Evolutionary conservation across 78 protist genomes (phyloP), one percentile per base, ranked within the genome.

Genomic region (Monosiga brevicollis): DNA sequence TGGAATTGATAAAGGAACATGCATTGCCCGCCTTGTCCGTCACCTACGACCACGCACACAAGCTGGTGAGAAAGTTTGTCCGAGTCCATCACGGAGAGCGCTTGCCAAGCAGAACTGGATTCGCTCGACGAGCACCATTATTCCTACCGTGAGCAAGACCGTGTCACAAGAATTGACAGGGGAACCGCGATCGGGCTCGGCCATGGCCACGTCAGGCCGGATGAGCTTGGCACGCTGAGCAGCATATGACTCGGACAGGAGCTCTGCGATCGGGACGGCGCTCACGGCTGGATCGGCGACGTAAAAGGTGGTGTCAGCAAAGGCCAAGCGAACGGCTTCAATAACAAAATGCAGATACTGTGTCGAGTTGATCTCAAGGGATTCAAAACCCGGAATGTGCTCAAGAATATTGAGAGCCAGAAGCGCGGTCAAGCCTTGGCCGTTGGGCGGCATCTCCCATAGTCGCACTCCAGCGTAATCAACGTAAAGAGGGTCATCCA

Each of bases 21-120:
- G 93, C 94, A 77, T 94, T 91, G n/a, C 96, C 96, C 37, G 79
- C 78, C 55, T 23, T 83, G 80, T 94, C 96, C 25, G 87, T 87
- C 35, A 84, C 93, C 62, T 49, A 15, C 62, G 29, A 15, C 62
- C n/a, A n/a, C n/a, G n/a, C n/a, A n/a, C n/a, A n/a, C n/a, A n/a
- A n/a, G n/a, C n/a, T n/a, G n/a, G n/a, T n/a, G n/a, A n/a, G n/a
- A n/a, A n/a, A n/a, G n/a, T n/a, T n/a, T n/a, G n/a, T n/a, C n/a
- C n/a, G n/a, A n/a, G n/a, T n/a, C n/a, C n/a, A n/a, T n/a, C n/a
- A n/a, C n/a, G n/a, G n/a, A n/a, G n/a, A n/a, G n/a, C n/a, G n/a
- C n/a, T n/a, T n/a, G n/a, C n/a, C n/a, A n/a, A n/a, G n/a, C n/a
- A n/a, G n/a, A n/a, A n/a, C n/a, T n/a, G n/a, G n/a, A n/a, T n/a